Conservation (phyloP, 495 filamentous ascomycete genomes). For the Penicillium cataractarum region DNA sequence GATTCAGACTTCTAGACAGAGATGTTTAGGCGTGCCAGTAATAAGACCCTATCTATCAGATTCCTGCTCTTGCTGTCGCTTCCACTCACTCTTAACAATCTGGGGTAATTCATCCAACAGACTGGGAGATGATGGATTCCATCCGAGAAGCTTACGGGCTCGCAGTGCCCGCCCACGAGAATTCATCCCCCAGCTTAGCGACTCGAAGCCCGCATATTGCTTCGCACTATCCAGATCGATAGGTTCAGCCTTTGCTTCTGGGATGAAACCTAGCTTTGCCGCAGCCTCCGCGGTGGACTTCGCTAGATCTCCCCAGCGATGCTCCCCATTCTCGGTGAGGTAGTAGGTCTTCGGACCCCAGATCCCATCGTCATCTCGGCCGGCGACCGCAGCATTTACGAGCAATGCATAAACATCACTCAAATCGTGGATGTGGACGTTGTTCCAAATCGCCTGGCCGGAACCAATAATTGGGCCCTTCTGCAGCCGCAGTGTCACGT, state of each 20-base stretch:
- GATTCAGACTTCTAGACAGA: too few species aligned
- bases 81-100: slow-evolving; percentile 40
- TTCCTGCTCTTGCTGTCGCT: slow-evolving; percentile 18
- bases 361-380: slow-evolving; percentile 55
- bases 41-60: not conserved
- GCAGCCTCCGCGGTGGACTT: slow-evolving; percentile 59
- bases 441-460: slow-evolving; percentile 66
- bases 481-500: slow-evolving; percentile 56
- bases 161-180: slow-evolving; percentile 59
- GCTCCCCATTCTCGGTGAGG: slow-evolving; percentile 68
- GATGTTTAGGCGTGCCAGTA: too few species aligned
- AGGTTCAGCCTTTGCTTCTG: slow-evolving; percentile 48
- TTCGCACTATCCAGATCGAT: slow-evolving; percentile 34
- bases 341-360: slow-evolving; percentile 75
- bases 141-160: slow-evolving; percentile 63
- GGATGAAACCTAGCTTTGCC: slow-evolving; percentile 60
- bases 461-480: slow-evolving; percentile 61
- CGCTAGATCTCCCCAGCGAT: slow-evolving; percentile 67
- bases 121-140: slow-evolving; percentile 53
- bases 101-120: slow-evolving; percentile 56
- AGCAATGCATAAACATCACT: slow-evolving; percentile 62
- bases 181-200: slow-evolving; percentile 57
- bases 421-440: slow-evolving; percentile 71
- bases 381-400: slow-evolving; percentile 61
- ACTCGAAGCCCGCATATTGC: slow-evolving; percentile 39